A percentile compares a stretch with the other conserved stretches of the same genome.
Evolutionary conservation across 1,139 yeast species (phyloP).

Genomic region (Saccharomyces hybrid): DNA sequence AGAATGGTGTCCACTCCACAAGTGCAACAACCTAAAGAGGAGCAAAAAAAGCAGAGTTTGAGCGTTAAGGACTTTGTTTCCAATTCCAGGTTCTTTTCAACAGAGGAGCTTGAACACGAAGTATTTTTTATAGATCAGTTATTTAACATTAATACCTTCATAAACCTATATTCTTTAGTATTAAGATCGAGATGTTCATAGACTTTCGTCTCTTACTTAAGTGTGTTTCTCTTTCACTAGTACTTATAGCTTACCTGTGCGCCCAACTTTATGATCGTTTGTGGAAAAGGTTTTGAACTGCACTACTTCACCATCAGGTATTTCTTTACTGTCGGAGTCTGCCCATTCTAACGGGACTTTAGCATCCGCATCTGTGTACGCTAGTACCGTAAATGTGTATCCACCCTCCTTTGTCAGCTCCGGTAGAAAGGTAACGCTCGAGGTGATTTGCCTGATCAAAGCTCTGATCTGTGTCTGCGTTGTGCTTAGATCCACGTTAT

Average conservation of each 20-base stretch:
- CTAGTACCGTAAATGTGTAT: slow-evolving; percentile 80
- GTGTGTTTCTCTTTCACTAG: not conserved
- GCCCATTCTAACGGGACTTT: slow-evolving; percentile 81
- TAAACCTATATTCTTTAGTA: not conserved
- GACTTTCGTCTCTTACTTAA: not conserved
- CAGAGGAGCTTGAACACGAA: slow-evolving; percentile 8
- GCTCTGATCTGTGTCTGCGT: slow-evolving; percentile 75
- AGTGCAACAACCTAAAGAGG: slow-evolving; percentile 7
- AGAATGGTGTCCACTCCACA: not conserved
- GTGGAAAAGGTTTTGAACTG: slow-evolving; percentile 66
- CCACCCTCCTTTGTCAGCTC: slow-evolving; percentile 52
- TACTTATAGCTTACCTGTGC: slow-evolving; percentile 60
- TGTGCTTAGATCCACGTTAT: slow-evolving; percentile 31
- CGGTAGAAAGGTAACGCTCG: slow-evolving; percentile 81
- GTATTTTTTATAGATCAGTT: not conserved
- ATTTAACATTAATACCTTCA: not conserved
- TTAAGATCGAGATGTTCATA: not conserved
- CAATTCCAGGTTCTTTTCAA: slow-evolving; percentile 19
- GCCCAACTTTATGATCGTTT: slow-evolving; percentile 62
- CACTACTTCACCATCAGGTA: slow-evolving; percentile 54
- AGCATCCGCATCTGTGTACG: slow-evolving; percentile 69
- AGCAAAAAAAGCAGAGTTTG: slow-evolving; percentile 10
- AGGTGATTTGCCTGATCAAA: slow-evolving; percentile 80
- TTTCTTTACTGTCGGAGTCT: slow-evolving; percentile 60
- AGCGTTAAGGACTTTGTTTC: slow-evolving; percentile 18